Evolutionary conservation across 1,284 basidiomycete species (phyloP), one percentile per base, ranked within the genome.

Genomic region (Marasmius tenuissimus): DNA sequence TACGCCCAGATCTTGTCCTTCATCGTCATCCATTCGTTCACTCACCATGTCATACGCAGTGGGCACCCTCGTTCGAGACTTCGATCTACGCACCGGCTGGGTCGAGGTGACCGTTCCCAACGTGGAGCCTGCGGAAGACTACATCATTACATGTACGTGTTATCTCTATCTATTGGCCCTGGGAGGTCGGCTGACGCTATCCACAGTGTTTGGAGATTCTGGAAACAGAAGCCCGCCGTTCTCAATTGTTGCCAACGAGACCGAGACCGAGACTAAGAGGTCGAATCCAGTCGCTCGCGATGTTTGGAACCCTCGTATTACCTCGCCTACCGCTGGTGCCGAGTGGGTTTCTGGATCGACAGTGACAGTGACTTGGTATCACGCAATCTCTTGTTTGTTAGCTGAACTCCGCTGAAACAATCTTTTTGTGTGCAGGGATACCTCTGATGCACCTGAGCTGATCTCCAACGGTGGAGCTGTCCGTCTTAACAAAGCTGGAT

Each of bases 321-420:
- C 58, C 22, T 60, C 58, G 9, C 61, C 61, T 37, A 38, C 39
- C 20, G 45, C 57, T 14, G 58, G 54, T 20, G 60, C 61, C 11
- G 54, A 60, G 6, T 63, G 61, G 61, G 20, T 22, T 16, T 18
- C 57, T 35, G 61, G 61, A 22, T 38, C 22, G n/a, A 12, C 10
- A 5, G 61, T 63, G 38, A 63, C 59, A 10, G 58, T 63, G 33
- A 63, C 61, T 27, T 63, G 61, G 61, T 63, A 35, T 12, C 51
- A 50, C n/a, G 4, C 9, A 7, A 16, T 18, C 50, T 22, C 18
- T 5, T 27, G 20, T 35, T 16, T 5, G n/a, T 4, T 20, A 14
- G 4, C 38, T 27, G 14, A 22, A 39, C 11, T 53, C 1, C 0
- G 5, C 42, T 37, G 8, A 55, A 34, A 20, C 18, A 40, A 34